Evolutionary conservation across 768 basidiomycete species (phyloP), one percentile per base, ranked within the genome.

Genomic region (Hericium rajendrae): DNA sequence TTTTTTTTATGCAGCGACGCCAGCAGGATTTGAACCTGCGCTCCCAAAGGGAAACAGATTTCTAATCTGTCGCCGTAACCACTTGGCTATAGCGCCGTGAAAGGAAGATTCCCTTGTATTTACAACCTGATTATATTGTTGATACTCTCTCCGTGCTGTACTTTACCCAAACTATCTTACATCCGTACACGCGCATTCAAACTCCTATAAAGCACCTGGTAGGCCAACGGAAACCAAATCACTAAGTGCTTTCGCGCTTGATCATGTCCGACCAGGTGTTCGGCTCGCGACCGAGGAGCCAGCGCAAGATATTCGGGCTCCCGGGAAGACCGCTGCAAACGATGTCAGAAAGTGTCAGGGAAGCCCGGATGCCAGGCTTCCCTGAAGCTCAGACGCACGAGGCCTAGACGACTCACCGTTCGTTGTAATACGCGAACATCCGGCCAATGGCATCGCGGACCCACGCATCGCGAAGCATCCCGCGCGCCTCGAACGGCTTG

Each of bases 41-140:
- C 72, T 64, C 65, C 64, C 66, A 66, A 64, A 66, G 66, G 64
- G 65, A 63, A 69, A 69, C 66, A 68, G 67, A 68, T 68, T 80
- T 80, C 79, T 79, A 80, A 80, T 83, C 80, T 80, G 79, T 82
- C 81, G 82, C 82, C 28, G 53, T 46, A 52, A 22, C 18, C 55
- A 50, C 6, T 41, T 37, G 53, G 53, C 59, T 51, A 51, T 54
- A 37, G 48, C 28, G 18, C 32, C 54, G 13, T 32, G 26, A 22
- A 22, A 22, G 2, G 8, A 32, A 32, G 2, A 32, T 32, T 32
- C 4, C 8, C 4, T 32, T 32, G 28, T 4, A n/a, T n/a, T n/a
- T n/a, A n/a, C n/a, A 22, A 22, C 1, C 22, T 22, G 2, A 22
- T 22, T 22, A 32, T 32, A 32, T 8, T 32, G 6, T 10, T 32